Percentiles rank a stretch among this genome's conserved stretches.
These are phyloP conservation scores for Russula virescens DNA, from an alignment of 768 basidiomycete genomes.

Conservation along the genomic window DNA sequence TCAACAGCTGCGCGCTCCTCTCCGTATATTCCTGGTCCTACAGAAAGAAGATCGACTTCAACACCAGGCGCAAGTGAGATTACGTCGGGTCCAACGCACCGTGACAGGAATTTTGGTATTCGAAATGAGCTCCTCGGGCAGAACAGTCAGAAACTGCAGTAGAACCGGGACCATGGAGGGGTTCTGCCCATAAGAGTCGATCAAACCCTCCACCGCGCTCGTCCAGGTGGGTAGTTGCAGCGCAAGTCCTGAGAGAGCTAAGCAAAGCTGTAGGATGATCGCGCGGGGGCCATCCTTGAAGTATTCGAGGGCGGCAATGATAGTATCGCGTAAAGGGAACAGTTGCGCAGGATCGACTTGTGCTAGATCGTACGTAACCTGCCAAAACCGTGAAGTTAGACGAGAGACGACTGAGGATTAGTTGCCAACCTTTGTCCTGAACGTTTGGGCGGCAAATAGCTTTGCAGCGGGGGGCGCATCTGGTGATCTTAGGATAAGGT, in stretches of 20 bases:
- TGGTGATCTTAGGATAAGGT: slow-evolving; percentile 77
- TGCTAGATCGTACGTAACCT: slow-evolving; percentile 94
- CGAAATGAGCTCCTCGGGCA: slow-evolving; percentile 82
- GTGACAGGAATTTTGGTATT: slow-evolving; percentile 87
- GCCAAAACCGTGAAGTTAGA: slow-evolving; percentile 25
- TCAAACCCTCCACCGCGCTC: slow-evolving; percentile 73
- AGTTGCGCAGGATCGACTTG: slow-evolving; percentile 75
- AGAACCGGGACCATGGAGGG: slow-evolving; percentile 78
- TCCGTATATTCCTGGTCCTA: slow-evolving; percentile 75
- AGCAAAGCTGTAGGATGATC: slow-evolving; percentile 82
- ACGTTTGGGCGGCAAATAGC: slow-evolving; percentile 94
- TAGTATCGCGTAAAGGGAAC: slow-evolving; percentile 78
- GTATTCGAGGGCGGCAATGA: slow-evolving; percentile 66
- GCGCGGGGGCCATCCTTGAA: slow-evolving; percentile 75
- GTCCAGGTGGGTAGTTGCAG: slow-evolving; percentile 85
- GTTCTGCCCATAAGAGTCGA: slow-evolving; percentile 79
- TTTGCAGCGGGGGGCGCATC: slow-evolving; percentile 77
- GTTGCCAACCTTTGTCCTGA: slow-evolving; percentile 81
- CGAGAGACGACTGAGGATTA: neutral
- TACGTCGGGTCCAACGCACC: slow-evolving; percentile 54
- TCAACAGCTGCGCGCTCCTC: slow-evolving; percentile 54
- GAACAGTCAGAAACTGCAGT: slow-evolving; percentile 81
- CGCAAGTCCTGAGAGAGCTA: slow-evolving; percentile 86
- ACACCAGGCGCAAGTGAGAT: neutral
- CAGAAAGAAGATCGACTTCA: neutral